Evolutionary conservation across 78 protist species (phyloP).

Genomic region (Dictyostelium citrinum): DNA sequence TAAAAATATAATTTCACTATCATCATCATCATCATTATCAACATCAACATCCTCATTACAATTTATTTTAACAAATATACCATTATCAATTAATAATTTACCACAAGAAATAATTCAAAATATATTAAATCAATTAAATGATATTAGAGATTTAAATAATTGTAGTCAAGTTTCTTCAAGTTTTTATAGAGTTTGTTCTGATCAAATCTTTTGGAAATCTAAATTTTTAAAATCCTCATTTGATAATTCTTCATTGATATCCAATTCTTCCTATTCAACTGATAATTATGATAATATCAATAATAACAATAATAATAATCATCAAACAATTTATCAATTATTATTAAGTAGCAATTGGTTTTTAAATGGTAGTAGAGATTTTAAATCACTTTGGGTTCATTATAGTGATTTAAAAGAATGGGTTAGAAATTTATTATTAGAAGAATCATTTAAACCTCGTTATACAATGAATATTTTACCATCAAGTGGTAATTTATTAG

Average conservation of each 20-base stretch:
- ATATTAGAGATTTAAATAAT: slow-evolving; percentile 19
- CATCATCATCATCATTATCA: background rate
- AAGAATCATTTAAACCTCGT: slow-evolving; percentile 66
- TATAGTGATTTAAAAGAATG: slow-evolving; percentile 16
- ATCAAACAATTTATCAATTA: background rate
- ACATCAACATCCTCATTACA: background rate
- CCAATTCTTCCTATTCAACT: background rate
- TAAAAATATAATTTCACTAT: background rate
- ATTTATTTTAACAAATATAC: background rate
- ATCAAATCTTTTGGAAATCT: slow-evolving; percentile 60
- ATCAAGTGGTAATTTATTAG: background rate
- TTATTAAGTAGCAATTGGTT: background rate
- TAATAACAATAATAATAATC: background rate
- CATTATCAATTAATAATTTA: slow-evolving; percentile 3
- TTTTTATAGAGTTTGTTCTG: slow-evolving; percentile 19
- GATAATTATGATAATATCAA: background rate
- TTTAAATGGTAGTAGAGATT: background rate
- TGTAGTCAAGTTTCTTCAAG: background rate
- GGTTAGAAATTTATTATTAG: slow-evolving; percentile 40
- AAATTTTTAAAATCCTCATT: slow-evolving; percentile 11
- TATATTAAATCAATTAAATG: slow-evolving; percentile 13
- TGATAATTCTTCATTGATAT: background rate
- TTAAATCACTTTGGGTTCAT: slow-evolving; percentile 22
- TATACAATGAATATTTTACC: background rate
- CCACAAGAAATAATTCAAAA: slow-evolving; percentile 55